phyloP scores from a whole-genome alignment of 148 eudicot species.

The Rhododendron simsii region DNA sequence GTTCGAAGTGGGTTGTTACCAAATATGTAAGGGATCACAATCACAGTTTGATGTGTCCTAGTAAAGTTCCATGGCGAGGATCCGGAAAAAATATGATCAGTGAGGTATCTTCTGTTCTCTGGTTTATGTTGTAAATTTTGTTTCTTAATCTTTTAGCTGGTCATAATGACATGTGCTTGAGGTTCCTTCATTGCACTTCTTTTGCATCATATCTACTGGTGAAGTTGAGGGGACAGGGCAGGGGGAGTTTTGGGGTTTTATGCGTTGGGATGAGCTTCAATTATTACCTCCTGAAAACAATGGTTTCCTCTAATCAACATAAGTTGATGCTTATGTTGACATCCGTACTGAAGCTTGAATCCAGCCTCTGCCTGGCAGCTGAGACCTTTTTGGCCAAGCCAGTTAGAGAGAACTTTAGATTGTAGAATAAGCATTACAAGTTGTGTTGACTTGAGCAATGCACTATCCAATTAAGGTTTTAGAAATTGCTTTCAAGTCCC shows the following conservation, averaged over 20 bases:
- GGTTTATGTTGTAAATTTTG: background rate
- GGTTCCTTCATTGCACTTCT: background rate
- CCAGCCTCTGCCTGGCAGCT: background rate
- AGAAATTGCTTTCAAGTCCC: background rate
- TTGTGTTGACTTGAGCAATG: background rate
- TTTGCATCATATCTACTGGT: background rate
- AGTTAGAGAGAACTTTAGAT: background rate
- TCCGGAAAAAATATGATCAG: slow-evolving; percentile 26
- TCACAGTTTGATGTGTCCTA: slow-evolving; percentile 33
- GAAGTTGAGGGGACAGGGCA: background rate
- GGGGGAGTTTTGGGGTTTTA: background rate
- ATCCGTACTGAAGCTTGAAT: background rate
- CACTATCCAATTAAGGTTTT: background rate
- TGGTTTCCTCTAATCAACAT: background rate
- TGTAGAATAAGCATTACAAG: background rate
- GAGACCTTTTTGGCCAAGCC: background rate
- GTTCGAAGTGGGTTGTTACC: slow-evolving; percentile 29
- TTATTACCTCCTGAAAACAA: background rate
- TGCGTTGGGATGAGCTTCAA: background rate
- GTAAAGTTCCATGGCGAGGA: slow-evolving; percentile 33
- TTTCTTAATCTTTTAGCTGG: background rate
- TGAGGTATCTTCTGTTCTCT: slow-evolving; percentile 17
- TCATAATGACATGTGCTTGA: background rate
- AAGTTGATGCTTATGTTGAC: background rate
- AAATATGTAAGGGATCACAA: slow-evolving; percentile 35